These are phyloP conservation scores for Trifolium repens DNA, from an alignment of 306 rosid species.

Conservation along the genomic window DNA sequence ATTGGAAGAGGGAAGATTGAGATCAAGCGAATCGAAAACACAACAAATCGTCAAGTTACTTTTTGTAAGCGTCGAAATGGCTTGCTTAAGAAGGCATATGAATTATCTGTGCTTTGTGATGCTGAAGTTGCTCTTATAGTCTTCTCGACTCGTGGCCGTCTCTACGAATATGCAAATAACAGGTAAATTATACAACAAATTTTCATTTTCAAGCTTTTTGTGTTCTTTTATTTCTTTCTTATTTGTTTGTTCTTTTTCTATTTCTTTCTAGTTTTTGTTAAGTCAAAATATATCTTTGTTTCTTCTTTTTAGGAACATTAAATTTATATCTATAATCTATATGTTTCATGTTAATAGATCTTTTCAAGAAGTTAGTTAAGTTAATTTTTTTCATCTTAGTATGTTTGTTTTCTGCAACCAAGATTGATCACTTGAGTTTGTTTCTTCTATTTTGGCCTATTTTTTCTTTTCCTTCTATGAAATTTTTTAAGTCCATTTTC, in stretches of 20 bases:
- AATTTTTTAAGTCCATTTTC: slow-evolving; percentile 29
- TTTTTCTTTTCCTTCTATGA: slow-evolving; percentile 33
- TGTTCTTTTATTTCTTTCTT: neutral
- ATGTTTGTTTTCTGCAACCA: slow-evolving; percentile 40
- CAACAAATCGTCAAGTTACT: slow-evolving; percentile 57
- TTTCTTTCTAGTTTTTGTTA: neutral
- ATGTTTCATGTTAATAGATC: slow-evolving; percentile 38
- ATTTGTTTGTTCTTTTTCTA: neutral
- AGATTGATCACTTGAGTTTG: slow-evolving; percentile 46
- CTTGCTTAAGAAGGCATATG: slow-evolving; percentile 61
- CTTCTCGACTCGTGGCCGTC: slow-evolving; percentile 61
- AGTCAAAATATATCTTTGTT: slow-evolving; percentile 31
- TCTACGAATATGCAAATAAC: slow-evolving; percentile 60
- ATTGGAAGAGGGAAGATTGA: slow-evolving; percentile 62
- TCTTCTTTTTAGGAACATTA: slow-evolving; percentile 6
- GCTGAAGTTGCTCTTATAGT: slow-evolving; percentile 70
- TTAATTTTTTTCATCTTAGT: slow-evolving; percentile 36
- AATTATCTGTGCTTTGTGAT: slow-evolving; percentile 85
- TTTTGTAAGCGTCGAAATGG: slow-evolving; percentile 62
- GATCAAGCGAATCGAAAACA: slow-evolving; percentile 59
- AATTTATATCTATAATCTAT: neutral
- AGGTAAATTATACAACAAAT: slow-evolving; percentile 35
- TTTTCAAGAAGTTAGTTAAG: slow-evolving; percentile 32
- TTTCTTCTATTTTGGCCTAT: slow-evolving; percentile 47
- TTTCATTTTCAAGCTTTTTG: slow-evolving; percentile 29